These are phyloP conservation scores for Heritiera littoralis DNA, from an alignment of 345 rosid genomes.

Conservation along the genomic window DNA sequence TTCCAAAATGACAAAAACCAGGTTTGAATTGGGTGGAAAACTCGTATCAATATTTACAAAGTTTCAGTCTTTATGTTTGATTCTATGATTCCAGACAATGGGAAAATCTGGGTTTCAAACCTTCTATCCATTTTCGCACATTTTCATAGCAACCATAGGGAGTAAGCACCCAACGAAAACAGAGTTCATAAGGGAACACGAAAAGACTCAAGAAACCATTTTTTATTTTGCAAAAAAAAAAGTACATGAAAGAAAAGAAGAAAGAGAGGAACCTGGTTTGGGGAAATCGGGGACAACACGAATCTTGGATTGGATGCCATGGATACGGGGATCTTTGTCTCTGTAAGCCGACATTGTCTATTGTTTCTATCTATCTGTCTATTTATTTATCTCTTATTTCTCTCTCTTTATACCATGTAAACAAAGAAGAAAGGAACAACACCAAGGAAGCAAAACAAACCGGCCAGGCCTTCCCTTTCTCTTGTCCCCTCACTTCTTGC, in stretches of 20 bases:
- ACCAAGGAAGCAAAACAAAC: not conserved
- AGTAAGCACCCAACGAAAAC: slow-evolving; percentile 5
- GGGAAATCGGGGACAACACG: slow-evolving; percentile 92
- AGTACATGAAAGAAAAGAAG: not conserved
- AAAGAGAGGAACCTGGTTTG: slow-evolving; percentile 53
- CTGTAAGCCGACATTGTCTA: slow-evolving; percentile 68
- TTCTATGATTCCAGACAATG: not conserved
- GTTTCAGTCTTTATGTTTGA: not conserved
- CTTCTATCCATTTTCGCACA: not conserved
- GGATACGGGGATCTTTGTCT: slow-evolving; percentile 71
- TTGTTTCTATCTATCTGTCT: slow-evolving; percentile 17
- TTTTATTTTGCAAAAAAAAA: not conserved
- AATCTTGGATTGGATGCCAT: slow-evolving; percentile 68
- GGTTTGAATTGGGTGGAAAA: not conserved
- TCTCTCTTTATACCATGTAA: not conserved
- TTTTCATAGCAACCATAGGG: slow-evolving; percentile 22
- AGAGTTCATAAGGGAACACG: not conserved
- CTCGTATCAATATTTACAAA: not conserved
- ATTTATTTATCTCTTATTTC: not conserved
- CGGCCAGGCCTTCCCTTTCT: not conserved
- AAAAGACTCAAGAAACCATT: not conserved
- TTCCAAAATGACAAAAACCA: not conserved
- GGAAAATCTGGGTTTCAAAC: too few relatives aligned
- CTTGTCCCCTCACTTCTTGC: slow-evolving; percentile 9
- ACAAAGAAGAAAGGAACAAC: not conserved